These are phyloP conservation scores for Arxiozyma slooffiae DNA, from an alignment of 1,139 yeast genomes.

Conservation along the genomic window DNA sequence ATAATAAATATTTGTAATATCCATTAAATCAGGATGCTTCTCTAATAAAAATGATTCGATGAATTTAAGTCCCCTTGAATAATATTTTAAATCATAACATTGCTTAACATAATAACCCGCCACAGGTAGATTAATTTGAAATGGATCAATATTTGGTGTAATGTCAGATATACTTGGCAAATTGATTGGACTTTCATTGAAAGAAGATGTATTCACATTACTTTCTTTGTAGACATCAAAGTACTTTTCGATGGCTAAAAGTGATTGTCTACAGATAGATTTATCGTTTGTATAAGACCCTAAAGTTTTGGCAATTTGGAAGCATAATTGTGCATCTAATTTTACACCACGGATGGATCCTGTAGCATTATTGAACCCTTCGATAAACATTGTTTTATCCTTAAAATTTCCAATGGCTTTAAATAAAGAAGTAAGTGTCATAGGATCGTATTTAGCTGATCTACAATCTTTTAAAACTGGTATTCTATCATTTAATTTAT, in stretches of 20 bases:
- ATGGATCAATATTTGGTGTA: background rate
- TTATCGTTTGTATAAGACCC: background rate
- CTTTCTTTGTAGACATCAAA: background rate
- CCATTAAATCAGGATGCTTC: slow-evolving; percentile 9
- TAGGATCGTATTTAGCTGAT: slow-evolving; percentile 17
- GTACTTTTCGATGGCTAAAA: background rate
- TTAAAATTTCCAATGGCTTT: slow-evolving; percentile 17
- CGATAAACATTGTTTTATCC: slow-evolving; percentile 14
- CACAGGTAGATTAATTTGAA: background rate
- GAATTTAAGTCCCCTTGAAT: slow-evolving; percentile 1
- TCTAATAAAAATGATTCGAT: background rate
- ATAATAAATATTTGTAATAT: slow-evolving; percentile 14
- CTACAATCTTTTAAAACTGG: slow-evolving; percentile 7
- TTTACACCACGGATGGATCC: slow-evolving; percentile 3
- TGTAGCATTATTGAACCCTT: slow-evolving; percentile 15
- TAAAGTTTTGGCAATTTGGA: background rate
- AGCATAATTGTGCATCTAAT: background rate
- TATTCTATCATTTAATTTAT: background rate
- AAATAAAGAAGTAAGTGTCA: slow-evolving; percentile 20
- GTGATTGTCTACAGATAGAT: background rate
- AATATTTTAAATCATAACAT: slow-evolving; percentile 1
- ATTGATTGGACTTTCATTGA: background rate
- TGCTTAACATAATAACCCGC: background rate
- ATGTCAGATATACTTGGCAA: background rate
- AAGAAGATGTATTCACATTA: background rate